Base-by-base conservation (phyloP, 495 filamentous ascomycete species). In the Daldinia decipiens region DNA sequence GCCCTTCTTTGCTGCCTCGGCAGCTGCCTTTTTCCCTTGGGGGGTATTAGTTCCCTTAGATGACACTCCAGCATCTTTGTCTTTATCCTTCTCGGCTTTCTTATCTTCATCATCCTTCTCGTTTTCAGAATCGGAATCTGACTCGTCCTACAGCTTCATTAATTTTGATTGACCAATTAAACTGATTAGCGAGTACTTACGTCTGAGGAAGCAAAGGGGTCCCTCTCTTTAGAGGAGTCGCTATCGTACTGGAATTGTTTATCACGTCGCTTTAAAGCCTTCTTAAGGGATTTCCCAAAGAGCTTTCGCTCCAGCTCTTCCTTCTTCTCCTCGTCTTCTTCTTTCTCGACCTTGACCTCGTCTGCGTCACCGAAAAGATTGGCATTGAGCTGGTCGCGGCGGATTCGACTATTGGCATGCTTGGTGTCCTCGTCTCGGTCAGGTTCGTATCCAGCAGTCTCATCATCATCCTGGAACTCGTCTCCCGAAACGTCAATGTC, bases 321-420 rank as follows among this genome's bases (percentile, higher is more conserved):
- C 73, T 84, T 84, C 78, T 90, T 85, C 73, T 91, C 84, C 67
- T 90, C 86, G 11, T 86, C 75, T 77, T 95, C 92, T 74, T 95
- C 91, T 57, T 89, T 83, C 59, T 98, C 93, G 38, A 93, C 92
- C 65, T 97, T 92, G 60, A 90, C 88, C 77, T 98, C 93, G 19
- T 96, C 89, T 69, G 91, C 93, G 13, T 92, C 81, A 63, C 91
- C 90, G 70, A 97, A 97, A 6, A 95, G 80, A 72, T 97, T 97
- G 13, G 95, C 95, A 63, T 87, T 88, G 32, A 94, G 82, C 72
- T 95, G 93, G 73, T 99, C 94, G 38, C 92, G 88, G 67, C 94
- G 95, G 67, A 98, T 91, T 67, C 89, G 86, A 59, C 90, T 89
- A 72, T 95, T 90, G 3, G 93, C 87, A n/a, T 93, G 91, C 76